Evolutionary conservation across 441 rosid species (phyloP).

Genomic region (Biscutella laevigata): DNA sequence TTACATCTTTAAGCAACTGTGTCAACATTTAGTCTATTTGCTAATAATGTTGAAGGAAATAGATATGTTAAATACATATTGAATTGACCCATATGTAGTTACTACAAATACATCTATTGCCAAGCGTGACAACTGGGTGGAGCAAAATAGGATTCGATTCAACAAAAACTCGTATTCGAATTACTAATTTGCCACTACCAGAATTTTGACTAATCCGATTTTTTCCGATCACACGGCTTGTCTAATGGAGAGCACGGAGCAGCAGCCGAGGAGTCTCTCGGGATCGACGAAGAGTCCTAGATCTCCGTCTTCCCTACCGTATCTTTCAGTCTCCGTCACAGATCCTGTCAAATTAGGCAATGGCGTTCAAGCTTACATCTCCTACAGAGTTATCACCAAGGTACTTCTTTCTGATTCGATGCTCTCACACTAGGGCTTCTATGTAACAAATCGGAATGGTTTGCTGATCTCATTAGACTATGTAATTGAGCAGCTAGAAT

Average conservation of each 20-base stretch:
- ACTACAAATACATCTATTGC: too few species aligned
- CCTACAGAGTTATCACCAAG: conserved; percentile 91
- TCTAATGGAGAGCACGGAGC: conserved; percentile 27
- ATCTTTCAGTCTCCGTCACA: conserved; percentile 63
- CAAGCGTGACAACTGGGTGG: too few species aligned
- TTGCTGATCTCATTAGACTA: neutral
- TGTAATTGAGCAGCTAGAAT: neutral
- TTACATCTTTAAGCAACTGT: too few species aligned
- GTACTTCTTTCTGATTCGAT: conserved; percentile 22
- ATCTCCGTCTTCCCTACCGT: conserved; percentile 72
- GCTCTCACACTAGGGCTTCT: conserved; percentile 15
- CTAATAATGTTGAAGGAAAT: too few species aligned
- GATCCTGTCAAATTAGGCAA: conserved; percentile 97
- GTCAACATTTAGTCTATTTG: too few species aligned
- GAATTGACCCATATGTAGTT: too few species aligned
- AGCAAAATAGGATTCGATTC: too few species aligned
- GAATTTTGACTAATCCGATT: conserved; percentile 2
- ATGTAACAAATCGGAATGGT: neutral
- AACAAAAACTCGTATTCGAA: conserved; percentile 16
- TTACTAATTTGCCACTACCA: conserved; percentile 17
- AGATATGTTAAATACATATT: too few species aligned
- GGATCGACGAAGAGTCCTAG: conserved; percentile 76
- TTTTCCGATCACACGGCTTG: conserved; percentile 6
- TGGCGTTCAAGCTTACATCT: conserved; percentile 91
- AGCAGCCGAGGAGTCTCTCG: conserved; percentile 49